Evolutionary conservation across 805 yeast species (phyloP).

Genomic region (Saturnispora dispora): DNA sequence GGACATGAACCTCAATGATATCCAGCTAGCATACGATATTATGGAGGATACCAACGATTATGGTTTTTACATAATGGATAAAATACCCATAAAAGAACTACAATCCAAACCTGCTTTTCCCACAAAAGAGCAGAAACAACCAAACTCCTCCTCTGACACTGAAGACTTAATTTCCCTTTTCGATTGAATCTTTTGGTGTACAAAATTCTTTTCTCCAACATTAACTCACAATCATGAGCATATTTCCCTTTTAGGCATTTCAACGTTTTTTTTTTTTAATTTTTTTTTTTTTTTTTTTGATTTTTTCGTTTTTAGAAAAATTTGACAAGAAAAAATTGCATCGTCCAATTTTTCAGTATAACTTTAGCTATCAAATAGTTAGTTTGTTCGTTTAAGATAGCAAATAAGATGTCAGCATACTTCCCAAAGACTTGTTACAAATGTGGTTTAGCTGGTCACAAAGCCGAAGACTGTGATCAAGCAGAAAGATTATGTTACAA

Average conservation of each 20-base stretch:
- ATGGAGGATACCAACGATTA: constrained; percentile 36
- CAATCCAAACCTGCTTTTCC: neutral
- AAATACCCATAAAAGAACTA: constrained; percentile 2
- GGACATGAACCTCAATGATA: constrained; percentile 30
- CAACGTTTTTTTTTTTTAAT: neutral
- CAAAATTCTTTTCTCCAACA: neutral
- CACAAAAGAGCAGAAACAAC: too few relatives aligned
- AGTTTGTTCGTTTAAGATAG: neutral
- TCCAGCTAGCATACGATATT: constrained; percentile 38
- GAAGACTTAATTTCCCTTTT: neutral
- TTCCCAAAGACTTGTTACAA: constrained; percentile 72
- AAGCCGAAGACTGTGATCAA: constrained; percentile 81
- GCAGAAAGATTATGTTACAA: constrained; percentile 84
- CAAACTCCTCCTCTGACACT: neutral
- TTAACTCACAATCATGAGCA: neutral
- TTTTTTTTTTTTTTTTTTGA: neutral
- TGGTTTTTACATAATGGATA: constrained; percentile 29
- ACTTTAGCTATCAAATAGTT: neutral
- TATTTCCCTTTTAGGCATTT: neutral
- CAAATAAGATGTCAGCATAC: constrained; percentile 8
- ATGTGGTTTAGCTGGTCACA: constrained; percentile 87
- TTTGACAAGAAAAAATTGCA: neutral
- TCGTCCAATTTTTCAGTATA: neutral
- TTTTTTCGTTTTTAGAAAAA: neutral
- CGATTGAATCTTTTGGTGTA: neutral